Percentiles rank a stretch among this genome's conserved stretches.
These are phyloP conservation scores for Lactarius tabidus DNA, from an alignment of 768 basidiomycete species.

Conservation along the genomic window DNA sequence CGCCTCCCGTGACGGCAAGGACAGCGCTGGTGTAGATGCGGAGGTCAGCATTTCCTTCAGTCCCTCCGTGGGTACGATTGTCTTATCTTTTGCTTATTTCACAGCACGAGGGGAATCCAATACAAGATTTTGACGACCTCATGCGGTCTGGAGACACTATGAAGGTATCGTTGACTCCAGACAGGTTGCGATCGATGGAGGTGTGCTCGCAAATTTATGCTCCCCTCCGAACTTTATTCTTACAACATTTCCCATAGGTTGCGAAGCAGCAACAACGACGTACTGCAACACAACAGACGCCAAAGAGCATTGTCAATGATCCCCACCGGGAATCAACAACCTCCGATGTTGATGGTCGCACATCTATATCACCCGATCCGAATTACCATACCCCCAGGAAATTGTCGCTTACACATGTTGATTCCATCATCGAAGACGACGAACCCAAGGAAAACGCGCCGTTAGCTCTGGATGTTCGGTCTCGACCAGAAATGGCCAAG, in stretches of 20 bases:
- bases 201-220: constrained; percentile 43
- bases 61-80: constrained; percentile 8
- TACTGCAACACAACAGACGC: background rate
- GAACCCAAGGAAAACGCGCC: constrained; percentile 34
- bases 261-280: constrained; percentile 13
- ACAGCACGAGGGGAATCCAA: constrained; percentile 32
- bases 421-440: constrained; percentile 60
- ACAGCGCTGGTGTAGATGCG: constrained; percentile 19
- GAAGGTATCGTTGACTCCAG: constrained; percentile 94
- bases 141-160: constrained; percentile 87
- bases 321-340: background rate
- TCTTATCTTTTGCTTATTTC: constrained; percentile 1
- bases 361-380: constrained; percentile 11
- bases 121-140: constrained; percentile 87
- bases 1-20: constrained; percentile 11
- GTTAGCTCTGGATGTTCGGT: background rate
- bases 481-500: constrained; percentile 4
- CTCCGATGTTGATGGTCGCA: constrained; percentile 4
- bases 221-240: constrained; percentile 11
- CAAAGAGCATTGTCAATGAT: background rate
- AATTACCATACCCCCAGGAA: constrained; percentile 29
- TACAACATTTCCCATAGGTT: background rate
- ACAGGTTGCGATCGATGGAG: constrained; percentile 90
- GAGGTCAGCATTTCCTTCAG: constrained; percentile 26
- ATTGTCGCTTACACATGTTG: constrained; percentile 51